Percentiles rank a stretch among this genome's conserved stretches.
Conservation (phyloP, 805 yeast genomes). For the Ogataea parapolymorpha region DNA sequence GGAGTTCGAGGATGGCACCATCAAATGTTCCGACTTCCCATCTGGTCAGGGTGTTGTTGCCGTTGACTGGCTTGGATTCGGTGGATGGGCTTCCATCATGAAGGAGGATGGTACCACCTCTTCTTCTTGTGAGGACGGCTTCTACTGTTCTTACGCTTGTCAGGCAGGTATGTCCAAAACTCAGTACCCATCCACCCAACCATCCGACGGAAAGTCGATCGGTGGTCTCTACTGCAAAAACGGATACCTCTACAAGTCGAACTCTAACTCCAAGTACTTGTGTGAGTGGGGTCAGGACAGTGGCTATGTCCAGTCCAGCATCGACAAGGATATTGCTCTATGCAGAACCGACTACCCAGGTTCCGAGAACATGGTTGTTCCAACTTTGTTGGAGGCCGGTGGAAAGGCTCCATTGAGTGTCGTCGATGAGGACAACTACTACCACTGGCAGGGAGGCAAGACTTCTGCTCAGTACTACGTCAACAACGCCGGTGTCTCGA, state of each 20-base stretch:
- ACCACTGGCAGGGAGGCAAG: conserved; percentile 71
- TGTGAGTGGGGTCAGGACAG: conserved; percentile 84
- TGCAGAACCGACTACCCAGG: conserved; percentile 99
- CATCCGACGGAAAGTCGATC: conserved; percentile 81
- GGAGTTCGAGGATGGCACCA: conserved; percentile 65
- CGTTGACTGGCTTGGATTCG: conserved; percentile 51
- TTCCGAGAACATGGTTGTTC: conserved; percentile 96
- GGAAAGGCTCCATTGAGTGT: conserved; percentile 64
- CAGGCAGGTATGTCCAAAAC: conserved; percentile 99
- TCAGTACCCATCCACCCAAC: conserved; percentile 93
- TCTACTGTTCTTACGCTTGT: conserved; percentile 96
- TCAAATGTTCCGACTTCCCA: conserved; percentile 68
- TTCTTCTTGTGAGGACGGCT: conserved; percentile 78
- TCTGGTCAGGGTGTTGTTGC: conserved; percentile 70
- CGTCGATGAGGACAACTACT: conserved; percentile 75
- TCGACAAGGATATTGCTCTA: conserved; percentile 69
- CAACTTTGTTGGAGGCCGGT: conserved; percentile 79
- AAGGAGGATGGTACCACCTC: conserved; percentile 57
- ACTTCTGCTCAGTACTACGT: conserved; percentile 97
- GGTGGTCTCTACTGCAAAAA: conserved; percentile 88
- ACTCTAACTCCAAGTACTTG: conserved; percentile 60
- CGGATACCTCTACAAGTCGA: conserved; percentile 83
- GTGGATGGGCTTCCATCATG: conserved; percentile 45
- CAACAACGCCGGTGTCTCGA: conserved; percentile 90
- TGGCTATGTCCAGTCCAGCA: conserved; percentile 65